phyloP scores from a whole-genome alignment of 1,284 basidiomycete species.

The Malassezia sympodialis region DNA sequence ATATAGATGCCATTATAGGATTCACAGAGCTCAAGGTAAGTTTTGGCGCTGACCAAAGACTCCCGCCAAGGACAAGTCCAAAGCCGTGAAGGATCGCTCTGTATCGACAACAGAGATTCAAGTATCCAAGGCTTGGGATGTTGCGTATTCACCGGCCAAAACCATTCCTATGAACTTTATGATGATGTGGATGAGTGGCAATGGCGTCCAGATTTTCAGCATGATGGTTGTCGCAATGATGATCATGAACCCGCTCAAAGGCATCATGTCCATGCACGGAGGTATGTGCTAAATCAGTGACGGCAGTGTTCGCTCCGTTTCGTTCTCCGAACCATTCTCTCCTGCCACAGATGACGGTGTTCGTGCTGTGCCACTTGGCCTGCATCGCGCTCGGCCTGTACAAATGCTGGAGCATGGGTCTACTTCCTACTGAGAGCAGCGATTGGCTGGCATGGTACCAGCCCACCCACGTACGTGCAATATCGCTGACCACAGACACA shows the following conservation, averaged over 20 bases:
- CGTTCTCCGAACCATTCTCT: constrained; percentile 30
- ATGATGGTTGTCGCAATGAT: constrained; percentile 48
- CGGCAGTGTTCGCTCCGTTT: constrained; percentile 31
- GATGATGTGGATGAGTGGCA: constrained; percentile 47
- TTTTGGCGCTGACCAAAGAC: not conserved
- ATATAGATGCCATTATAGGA: constrained; percentile 11
- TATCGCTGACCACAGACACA: not conserved
- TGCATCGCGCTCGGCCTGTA: constrained; percentile 35
- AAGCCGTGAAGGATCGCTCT: not conserved
- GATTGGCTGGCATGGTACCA: constrained; percentile 46
- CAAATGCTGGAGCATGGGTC: constrained; percentile 47
- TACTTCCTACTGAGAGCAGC: constrained; percentile 43
- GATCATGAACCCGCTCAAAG: constrained; percentile 34
- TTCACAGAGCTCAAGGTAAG: constrained; percentile 2
- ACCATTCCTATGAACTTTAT: constrained; percentile 42
- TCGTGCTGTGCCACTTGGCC: constrained; percentile 33
- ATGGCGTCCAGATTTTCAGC: constrained; percentile 44
- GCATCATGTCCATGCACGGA: constrained; percentile 26
- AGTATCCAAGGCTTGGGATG: constrained; percentile 42
- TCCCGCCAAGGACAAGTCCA: constrained; percentile 5
- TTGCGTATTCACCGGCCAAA: constrained; percentile 39
- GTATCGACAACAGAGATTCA: constrained; percentile 33
- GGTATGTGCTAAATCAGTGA: constrained; percentile 17
- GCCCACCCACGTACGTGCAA: constrained; percentile 28
- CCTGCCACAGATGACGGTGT: constrained; percentile 30